phyloP scores from a whole-genome alignment of 1,139 yeast species.

The Yamadazyma pseudoaaseri region DNA sequence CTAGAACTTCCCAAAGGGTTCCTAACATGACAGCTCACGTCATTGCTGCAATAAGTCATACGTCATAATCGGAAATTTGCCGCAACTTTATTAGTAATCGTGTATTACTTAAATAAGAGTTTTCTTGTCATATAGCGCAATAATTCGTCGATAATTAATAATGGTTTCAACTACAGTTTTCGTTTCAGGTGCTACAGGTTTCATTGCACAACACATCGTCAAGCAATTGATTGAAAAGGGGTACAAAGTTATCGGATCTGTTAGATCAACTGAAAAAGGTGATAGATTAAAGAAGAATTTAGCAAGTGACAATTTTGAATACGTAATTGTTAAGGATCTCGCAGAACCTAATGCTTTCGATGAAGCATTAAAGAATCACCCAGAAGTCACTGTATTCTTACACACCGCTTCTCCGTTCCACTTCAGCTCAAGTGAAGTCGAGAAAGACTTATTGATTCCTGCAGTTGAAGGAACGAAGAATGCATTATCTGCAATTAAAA shows the following conservation, averaged over 20 bases:
- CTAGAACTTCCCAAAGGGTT: too few relatives aligned
- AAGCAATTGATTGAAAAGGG: constrained; percentile 31
- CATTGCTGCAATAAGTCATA: too few relatives aligned
- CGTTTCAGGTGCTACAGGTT: constrained; percentile 39
- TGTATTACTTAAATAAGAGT: too few relatives aligned
- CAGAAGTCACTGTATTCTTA: constrained; percentile 50
- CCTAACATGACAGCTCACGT: too few relatives aligned
- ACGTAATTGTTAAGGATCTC: constrained; percentile 53
- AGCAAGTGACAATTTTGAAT: constrained; percentile 30
- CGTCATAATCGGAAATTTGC: too few relatives aligned
- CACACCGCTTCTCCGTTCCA: constrained; percentile 43
- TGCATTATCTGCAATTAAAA: constrained; percentile 21
- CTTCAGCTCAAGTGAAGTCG: constrained; percentile 15
- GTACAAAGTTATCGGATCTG: constrained; percentile 58
- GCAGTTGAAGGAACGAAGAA: constrained; percentile 24
- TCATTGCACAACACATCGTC: constrained; percentile 34
- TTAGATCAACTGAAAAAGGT: constrained; percentile 52
- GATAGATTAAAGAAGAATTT: constrained; percentile 36
- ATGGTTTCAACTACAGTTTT: constrained; percentile 21
- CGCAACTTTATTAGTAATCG: too few relatives aligned
- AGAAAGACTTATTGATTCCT: constrained; percentile 19
- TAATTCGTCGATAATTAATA: too few relatives aligned
- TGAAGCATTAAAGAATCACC: constrained; percentile 43
- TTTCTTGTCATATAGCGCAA: too few relatives aligned
- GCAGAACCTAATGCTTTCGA: constrained; percentile 52